These are phyloP conservation scores for Cymodocea nodosa DNA, from an alignment of 116 monocot genomes.

Conservation along the genomic window DNA sequence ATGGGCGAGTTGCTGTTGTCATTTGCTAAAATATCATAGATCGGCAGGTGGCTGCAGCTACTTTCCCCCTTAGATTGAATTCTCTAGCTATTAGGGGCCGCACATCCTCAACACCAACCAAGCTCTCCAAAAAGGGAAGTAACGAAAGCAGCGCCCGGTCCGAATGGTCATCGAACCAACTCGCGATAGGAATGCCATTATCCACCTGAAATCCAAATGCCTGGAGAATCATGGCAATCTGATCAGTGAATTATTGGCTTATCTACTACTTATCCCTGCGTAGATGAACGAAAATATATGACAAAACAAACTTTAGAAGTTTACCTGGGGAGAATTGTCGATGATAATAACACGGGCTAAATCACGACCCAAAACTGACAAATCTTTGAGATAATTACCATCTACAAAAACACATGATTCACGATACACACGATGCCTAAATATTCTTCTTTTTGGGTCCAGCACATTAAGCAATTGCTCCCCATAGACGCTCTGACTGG, in stretches of 20 bases:
- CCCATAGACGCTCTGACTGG: constrained; percentile 98
- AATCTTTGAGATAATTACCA: constrained; percentile 95
- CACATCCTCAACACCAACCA: constrained; percentile 77
- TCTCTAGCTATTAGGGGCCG: constrained; percentile 74
- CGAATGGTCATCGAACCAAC: constrained; percentile 92
- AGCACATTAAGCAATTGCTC: constrained; percentile 89
- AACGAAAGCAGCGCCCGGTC: constrained; percentile 55
- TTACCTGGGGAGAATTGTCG: constrained; percentile 99
- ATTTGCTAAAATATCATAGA: constrained; percentile 3
- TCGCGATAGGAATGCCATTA: constrained; percentile 97
- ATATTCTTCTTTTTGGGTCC: constrained; percentile 83
- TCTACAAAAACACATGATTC: constrained; percentile 96
- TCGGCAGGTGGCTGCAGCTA: constrained; percentile 39
- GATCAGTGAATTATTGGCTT: background rate
- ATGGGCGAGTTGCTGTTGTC: background rate
- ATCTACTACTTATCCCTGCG: no score
- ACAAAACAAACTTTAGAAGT: background rate
- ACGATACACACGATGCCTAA: constrained; percentile 93
- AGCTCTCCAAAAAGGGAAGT: constrained; percentile 87
- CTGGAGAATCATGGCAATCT: constrained; percentile 17
- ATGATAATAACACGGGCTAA: constrained; percentile 80
- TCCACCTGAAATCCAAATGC: constrained; percentile 99
- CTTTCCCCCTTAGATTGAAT: constrained; percentile 76
- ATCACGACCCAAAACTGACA: constrained; percentile 91
- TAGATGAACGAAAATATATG: no score